A percentile compares a stretch with the other conserved stretches of the same genome.
phyloP scores from a whole-genome alignment of 345 rosid species.

The Lenwebbia sp. region DNA sequence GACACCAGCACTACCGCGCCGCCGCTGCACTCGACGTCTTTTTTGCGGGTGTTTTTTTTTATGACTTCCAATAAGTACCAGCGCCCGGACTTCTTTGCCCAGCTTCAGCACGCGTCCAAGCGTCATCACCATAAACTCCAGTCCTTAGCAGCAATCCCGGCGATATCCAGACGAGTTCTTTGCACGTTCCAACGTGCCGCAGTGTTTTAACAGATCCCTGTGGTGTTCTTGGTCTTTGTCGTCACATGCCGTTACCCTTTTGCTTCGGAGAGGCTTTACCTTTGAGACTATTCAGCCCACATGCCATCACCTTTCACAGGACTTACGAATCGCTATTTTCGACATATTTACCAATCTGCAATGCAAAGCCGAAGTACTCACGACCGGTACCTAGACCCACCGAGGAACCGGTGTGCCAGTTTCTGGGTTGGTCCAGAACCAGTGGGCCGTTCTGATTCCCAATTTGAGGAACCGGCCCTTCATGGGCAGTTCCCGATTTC shows the following conservation, averaged over 20 bases:
- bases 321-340: background rate
- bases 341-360: background rate
- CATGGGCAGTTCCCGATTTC: accelerated
- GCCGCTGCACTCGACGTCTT: background rate
- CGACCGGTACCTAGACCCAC: background rate
- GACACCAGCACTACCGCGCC: background rate
- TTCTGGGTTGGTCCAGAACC: no score
- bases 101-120: background rate
- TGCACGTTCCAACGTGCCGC: background rate
- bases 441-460: no score
- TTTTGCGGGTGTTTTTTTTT: background rate
- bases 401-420: no score
- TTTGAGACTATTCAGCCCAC: background rate
- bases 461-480: no score
- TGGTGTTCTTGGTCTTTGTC: background rate
- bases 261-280: background rate
- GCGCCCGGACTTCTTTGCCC: background rate
- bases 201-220: background rate
- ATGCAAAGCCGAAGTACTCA: background rate
- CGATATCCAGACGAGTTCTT: background rate
- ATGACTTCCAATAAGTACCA: background rate
- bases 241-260: background rate
- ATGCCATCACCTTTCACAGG: background rate
- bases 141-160: background rate
- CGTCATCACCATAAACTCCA: background rate